These are phyloP conservation scores for Vigna mungo DNA, from an alignment of 306 rosid species.

Conservation along the genomic window DNA sequence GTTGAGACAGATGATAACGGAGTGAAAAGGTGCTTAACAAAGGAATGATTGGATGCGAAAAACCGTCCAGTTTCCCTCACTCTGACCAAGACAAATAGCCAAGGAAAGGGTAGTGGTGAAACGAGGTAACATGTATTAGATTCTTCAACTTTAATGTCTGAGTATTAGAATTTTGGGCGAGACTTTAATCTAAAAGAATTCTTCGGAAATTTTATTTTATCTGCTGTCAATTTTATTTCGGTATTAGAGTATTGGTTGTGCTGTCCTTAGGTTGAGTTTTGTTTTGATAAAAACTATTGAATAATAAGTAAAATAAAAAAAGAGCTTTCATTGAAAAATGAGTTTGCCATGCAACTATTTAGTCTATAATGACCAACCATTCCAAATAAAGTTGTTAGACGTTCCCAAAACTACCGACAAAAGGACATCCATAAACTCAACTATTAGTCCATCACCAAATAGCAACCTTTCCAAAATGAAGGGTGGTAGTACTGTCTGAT, in stretches of 20 bases:
- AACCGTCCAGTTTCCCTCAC: conserved; percentile 1
- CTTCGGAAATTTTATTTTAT: conserved; percentile 5
- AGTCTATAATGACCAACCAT: too few species aligned
- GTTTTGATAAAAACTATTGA: not conserved
- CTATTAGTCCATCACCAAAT: not conserved
- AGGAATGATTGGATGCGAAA: conserved; percentile 35
- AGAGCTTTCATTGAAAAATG: not conserved
- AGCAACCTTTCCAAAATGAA: not conserved
- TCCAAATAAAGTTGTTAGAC: not conserved
- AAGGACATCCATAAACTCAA: not conserved
- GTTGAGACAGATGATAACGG: conserved; percentile 39
- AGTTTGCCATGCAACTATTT: not conserved
- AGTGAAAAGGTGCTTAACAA: conserved; percentile 31
- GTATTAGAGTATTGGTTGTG: conserved; percentile 8
- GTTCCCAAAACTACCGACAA: not conserved
- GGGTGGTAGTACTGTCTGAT: not conserved
- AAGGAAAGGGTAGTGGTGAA: conserved; percentile 11
- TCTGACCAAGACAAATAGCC: conserved; percentile 14
- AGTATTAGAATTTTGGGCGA: conserved; percentile 22
- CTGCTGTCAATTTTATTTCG: not conserved
- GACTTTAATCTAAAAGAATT: conserved; percentile 7
- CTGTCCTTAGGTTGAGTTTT: not conserved
- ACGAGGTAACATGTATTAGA: conserved; percentile 24
- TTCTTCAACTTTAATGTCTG: conserved; percentile 13
- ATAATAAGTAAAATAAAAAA: not conserved